Percentiles rank a stretch among this genome's conserved stretches.
These are phyloP conservation scores for Saccharomycopsis lassenensis DNA, from an alignment of 805 yeast species.

Conservation along the genomic window DNA sequence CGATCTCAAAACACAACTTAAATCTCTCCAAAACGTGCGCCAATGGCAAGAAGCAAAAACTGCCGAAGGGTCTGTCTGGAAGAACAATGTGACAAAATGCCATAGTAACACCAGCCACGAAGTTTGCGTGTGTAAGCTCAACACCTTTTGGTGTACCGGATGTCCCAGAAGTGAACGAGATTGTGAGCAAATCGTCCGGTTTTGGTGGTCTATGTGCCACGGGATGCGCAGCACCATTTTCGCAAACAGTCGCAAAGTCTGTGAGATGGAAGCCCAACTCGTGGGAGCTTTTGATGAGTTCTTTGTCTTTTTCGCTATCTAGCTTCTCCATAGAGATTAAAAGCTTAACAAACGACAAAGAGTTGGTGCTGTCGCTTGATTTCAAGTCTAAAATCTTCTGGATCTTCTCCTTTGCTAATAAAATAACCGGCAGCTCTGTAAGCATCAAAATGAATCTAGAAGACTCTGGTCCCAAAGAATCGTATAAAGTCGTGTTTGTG, in stretches of 20 bases:
- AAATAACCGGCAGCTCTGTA: slow-evolving; percentile 46
- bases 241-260: slow-evolving; percentile 26
- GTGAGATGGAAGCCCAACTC: slow-evolving; percentile 24
- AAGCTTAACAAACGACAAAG: slow-evolving; percentile 2
- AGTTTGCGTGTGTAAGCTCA: slow-evolving; percentile 30
- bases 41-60: slow-evolving; percentile 38
- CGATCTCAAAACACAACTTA: slow-evolving; percentile 19
- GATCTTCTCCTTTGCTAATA: slow-evolving; percentile 35
- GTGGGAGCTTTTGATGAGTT: neutral
- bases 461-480: slow-evolving; percentile 47
- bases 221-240: slow-evolving; percentile 28
- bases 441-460: slow-evolving; percentile 50
- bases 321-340: slow-evolving; percentile 12
- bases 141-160: slow-evolving; percentile 59
- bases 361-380: slow-evolving; percentile 23
- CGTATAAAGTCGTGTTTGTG: slow-evolving; percentile 42
- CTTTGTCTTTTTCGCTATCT: slow-evolving; percentile 16
- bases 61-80: slow-evolving; percentile 30
- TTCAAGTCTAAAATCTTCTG: slow-evolving; percentile 10
- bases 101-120: slow-evolving; percentile 8
- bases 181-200: slow-evolving; percentile 36
- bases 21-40: slow-evolving; percentile 48
- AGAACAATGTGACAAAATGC: slow-evolving; percentile 20
- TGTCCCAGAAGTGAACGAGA: slow-evolving; percentile 58
- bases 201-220: slow-evolving; percentile 29